Evolutionary conservation across 192 early-diverging fungal species (phyloP), one percentile per base, ranked within the genome.

Genomic region (Mortierella antarctica): DNA sequence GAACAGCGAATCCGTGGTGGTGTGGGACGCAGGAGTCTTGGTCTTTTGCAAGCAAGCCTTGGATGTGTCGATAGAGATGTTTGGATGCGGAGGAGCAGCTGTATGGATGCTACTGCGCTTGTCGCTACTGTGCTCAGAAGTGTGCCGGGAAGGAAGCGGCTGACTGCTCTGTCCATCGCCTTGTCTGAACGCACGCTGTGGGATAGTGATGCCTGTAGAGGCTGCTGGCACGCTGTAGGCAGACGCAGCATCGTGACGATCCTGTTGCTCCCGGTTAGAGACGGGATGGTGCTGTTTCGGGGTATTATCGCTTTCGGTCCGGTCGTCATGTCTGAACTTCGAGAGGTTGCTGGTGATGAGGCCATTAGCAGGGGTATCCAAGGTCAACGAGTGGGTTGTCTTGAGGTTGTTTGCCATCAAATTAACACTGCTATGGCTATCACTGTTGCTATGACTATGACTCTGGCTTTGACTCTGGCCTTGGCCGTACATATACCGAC

Each of bases 21-120:
- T 48, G 17, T 49, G 7, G 5, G 41, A n/a, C 7, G 68, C n/a
- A 41, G 14, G 40, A 0, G 31, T 44, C 20, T 47, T 40, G 48
- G 57, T 18, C 31, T 53, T 63, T 23, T 57, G 59, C 67, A 78
- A 59, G 51, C 67, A 68, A 49, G 76, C 57, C 59, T 79, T 79
- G 13, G 76, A 79, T 1, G 76, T 79, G 59, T 79, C 76, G 47
- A 79, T 62, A 54, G 76, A 71, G 47, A 78, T 78, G 41, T 76
- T 69, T 12, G 62, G 74, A 51, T 78, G 74, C n/a, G 65, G n/a
- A 21, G 62, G 47, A 47, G 60, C 20, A 48, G 15, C 8, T 8
- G 46, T 62, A 51, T 48, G 31, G 31, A 57, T 40, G 21, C 61
- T 63, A 47, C 40, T 23, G 31, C 50, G 14, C 41, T 45, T 65